Base-by-base conservation (phyloP, 1,284 basidiomycete species). In the Leucoagaricus sp. region DNA sequence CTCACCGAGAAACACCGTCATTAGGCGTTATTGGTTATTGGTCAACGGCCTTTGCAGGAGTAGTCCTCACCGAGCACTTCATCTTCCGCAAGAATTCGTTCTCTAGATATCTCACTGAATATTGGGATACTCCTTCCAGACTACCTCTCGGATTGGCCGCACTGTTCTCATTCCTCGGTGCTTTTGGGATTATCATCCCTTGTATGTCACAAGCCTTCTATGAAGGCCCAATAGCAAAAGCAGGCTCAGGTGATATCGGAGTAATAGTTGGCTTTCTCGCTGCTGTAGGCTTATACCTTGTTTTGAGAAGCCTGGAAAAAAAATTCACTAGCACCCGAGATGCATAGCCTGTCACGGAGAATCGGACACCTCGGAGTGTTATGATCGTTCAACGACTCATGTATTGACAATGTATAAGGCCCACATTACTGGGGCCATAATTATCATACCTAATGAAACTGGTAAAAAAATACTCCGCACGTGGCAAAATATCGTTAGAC, bases 131-230 rank as follows among this genome's bases (percentile, higher is more conserved):
- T 26, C 75, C 82, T 12, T 64, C 67, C 9, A 69, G 69, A 40
- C 76, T 91, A n/a, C 88, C 89, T 0, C 74, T 78, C 15, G 89
- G 89, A 3, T 61, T 78, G 15, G 81, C 89, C 2, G 88, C 86
- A 17, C 55, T 91, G 7, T 68, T 68, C 0, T 82, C 89, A 6
- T 74, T 73, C 17, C 50, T 80, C 0, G 63, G 78, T 29, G 77
- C 81, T 3, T 84, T 85, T 59, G 80, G 70, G 19, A 72, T 90
- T n/a, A 73, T 89, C 17, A 73, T 91, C 25, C 86, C 85, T n/a
- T 81, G 75, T 60, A 91, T 91, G 82, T 71, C 81, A 52, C 87
- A 91, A 67, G 80, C 78, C 4, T 91, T 87, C 87, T 91, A 83
- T 63, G 72, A 77, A 0, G 89, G 89, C 1, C 89, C 89, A 1